Percentiles rank a stretch among this genome's conserved stretches.
Conservation (phyloP, 306 rosid genomes). For the Alnus glutinosa region DNA sequence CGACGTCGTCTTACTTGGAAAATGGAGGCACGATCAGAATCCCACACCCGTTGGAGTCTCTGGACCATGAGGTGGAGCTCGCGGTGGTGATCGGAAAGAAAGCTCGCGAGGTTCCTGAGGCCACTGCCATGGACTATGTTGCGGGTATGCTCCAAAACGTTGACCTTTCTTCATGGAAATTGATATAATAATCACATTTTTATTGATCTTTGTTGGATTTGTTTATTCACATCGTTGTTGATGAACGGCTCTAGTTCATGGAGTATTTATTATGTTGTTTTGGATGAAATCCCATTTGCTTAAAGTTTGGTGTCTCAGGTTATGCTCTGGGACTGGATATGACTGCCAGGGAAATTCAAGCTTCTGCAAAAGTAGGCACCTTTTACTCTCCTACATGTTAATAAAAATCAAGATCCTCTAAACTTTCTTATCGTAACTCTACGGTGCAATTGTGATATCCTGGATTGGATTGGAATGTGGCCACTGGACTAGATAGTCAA, state of each 20-base stretch:
- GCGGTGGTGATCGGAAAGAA: constrained; percentile 78
- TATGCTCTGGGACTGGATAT: constrained; percentile 94
- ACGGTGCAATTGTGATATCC: neutral
- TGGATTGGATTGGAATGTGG: too few relatives aligned
- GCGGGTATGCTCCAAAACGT: constrained; percentile 43
- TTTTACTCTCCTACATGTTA: neutral
- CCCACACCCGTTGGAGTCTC: constrained; percentile 76
- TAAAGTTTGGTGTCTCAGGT: constrained; percentile 46
- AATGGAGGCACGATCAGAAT: constrained; percentile 86
- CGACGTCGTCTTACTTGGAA: constrained; percentile 87
- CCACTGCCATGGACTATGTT: constrained; percentile 86
- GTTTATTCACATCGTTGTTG: neutral
- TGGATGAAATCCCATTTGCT: neutral
- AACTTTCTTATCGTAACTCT: neutral
- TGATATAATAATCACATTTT: neutral
- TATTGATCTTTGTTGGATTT: neutral
- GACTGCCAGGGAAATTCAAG: constrained; percentile 95
- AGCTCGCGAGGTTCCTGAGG: constrained; percentile 83
- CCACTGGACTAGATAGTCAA: too few relatives aligned
- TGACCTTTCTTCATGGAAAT: neutral
- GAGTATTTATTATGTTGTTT: neutral
- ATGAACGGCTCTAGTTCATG: neutral
- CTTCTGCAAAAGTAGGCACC: constrained; percentile 66
- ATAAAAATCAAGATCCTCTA: neutral
- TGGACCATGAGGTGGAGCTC: constrained; percentile 94